Evolutionary conservation across 306 rosid genomes (phyloP).

Genomic region (Rosa lucieae): DNA sequence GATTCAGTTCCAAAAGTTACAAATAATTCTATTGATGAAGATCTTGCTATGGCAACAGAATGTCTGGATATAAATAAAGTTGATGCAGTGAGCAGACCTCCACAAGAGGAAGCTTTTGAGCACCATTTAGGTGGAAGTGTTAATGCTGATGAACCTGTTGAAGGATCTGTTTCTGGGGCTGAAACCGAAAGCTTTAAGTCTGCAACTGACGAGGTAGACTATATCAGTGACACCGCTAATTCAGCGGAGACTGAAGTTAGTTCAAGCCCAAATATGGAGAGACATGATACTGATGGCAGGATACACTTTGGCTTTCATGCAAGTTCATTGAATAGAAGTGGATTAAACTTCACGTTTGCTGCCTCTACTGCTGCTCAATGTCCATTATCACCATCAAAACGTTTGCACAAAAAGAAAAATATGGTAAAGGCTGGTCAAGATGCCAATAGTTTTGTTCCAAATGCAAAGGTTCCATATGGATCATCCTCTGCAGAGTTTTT

Average conservation of each 20-base stretch:
- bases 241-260: conserved; percentile 51
- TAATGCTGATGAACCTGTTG: conserved; percentile 42
- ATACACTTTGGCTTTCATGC: conserved; percentile 43
- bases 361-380: conserved; percentile 65
- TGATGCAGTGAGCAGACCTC: conserved; percentile 29
- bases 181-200: conserved; percentile 91
- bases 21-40: conserved; percentile 59
- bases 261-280: conserved; percentile 41
- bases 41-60: conserved; percentile 50
- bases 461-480: conserved; percentile 57
- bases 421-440: conserved; percentile 61
- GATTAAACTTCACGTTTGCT: conserved; percentile 70
- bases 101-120: conserved; percentile 36
- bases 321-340: conserved; percentile 45
- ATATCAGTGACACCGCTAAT: conserved; percentile 35
- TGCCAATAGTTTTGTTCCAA: conserved; percentile 37
- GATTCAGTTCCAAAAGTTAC: conserved; percentile 39
- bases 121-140: conserved; percentile 23
- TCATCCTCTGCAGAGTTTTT: conserved; percentile 52
- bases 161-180: conserved; percentile 60
- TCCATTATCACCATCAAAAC: conserved; percentile 61
- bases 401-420: conserved; percentile 56
- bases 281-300: conserved; percentile 38
- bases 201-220: conserved; percentile 65
- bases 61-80: conserved; percentile 46